These are phyloP conservation scores for Voacanga thouarsii DNA, from an alignment of 257 asterid genomes.

Conservation along the genomic window DNA sequence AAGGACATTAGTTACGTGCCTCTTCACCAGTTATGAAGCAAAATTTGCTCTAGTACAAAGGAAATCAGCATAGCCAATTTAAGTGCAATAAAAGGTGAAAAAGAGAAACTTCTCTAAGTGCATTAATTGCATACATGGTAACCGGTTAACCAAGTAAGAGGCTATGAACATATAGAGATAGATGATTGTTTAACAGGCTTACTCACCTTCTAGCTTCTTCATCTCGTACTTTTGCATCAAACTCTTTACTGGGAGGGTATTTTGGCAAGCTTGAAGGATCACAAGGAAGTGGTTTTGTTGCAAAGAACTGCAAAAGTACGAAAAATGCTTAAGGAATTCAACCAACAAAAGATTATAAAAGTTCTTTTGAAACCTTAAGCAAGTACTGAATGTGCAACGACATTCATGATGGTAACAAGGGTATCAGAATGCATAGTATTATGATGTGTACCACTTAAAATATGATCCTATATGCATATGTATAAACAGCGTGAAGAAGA, in stretches of 20 bases:
- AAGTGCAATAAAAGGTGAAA: background rate
- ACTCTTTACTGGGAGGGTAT: conserved; percentile 96
- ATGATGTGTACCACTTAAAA: background rate
- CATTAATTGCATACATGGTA: background rate
- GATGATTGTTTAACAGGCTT: background rate
- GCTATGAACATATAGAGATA: conserved; percentile 3
- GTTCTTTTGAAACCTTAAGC: background rate
- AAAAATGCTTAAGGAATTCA: conserved; percentile 8
- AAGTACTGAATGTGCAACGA: background rate
- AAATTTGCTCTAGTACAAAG: background rate
- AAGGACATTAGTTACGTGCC: conserved; percentile 7
- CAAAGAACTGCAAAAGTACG: conserved; percentile 59
- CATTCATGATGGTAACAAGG: background rate
- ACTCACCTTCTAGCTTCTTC: conserved; percentile 91
- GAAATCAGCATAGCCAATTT: background rate
- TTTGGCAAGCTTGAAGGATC: conserved; percentile 91
- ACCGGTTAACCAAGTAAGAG: background rate
- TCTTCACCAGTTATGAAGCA: background rate
- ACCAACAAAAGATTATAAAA: background rate
- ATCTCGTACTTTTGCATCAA: conserved; percentile 89
- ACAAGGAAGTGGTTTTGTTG: conserved; percentile 77
- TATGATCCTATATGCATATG: background rate
- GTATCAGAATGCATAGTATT: background rate
- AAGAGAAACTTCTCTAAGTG: background rate
- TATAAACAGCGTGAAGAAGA: background rate